Evolutionary conservation across 225 moss, liverwort and hornwort species (phyloP).

Genomic region (Rhytidiadelphus loreus): DNA sequence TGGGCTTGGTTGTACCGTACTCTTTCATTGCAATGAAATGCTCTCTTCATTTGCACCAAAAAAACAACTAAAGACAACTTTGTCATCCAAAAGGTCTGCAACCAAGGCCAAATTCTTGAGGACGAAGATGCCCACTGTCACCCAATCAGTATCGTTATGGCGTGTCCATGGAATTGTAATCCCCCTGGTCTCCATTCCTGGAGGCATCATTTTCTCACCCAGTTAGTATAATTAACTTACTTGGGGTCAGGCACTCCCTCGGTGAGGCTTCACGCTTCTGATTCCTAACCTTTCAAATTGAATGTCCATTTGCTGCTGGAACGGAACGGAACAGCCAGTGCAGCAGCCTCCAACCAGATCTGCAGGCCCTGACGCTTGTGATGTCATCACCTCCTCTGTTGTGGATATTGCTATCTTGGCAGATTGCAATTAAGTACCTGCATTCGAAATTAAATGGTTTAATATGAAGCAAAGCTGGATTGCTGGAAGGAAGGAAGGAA

Average conservation of each 20-base stretch:
- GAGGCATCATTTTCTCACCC: neutral
- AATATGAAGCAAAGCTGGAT: no score
- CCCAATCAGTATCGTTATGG: neutral
- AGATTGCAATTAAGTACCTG: neutral
- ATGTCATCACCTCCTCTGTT: neutral
- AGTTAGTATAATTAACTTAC: neutral
- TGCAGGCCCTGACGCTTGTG: neutral
- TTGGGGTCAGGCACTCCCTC: neutral
- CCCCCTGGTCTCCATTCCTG: neutral
- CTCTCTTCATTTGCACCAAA: no score
- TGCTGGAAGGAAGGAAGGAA: no score
- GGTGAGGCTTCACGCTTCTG: neutral
- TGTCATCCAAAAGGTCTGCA: neutral
- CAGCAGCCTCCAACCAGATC: neutral
- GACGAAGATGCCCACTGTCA: neutral
- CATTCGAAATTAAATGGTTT: neutral
- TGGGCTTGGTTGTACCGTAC: no score
- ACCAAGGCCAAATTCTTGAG: neutral
- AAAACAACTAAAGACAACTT: no score
- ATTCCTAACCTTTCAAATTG: neutral
- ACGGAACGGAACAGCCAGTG: neutral
- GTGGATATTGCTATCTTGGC: slow-evolving; percentile 1
- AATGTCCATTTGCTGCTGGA: neutral
- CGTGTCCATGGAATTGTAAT: neutral
- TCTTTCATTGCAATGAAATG: no score